Evolutionary conservation across 1,284 basidiomycete species (phyloP).

Genomic region (Tremellales sp.): DNA sequence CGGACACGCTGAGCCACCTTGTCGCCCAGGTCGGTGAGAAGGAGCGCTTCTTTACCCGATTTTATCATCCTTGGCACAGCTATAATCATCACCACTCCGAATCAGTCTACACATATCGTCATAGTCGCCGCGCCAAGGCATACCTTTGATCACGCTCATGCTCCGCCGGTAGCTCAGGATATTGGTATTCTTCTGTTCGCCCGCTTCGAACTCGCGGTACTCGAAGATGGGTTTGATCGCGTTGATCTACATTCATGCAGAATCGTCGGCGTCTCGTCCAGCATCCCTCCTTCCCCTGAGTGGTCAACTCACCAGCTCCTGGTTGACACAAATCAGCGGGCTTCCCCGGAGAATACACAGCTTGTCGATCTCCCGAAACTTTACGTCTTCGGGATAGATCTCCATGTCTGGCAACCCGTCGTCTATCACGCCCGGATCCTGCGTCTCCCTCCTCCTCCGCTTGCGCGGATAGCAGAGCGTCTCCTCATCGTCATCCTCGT

Average conservation of each 20-base stretch:
- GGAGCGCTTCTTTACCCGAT: slow-evolving; percentile 42
- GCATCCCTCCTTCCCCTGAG: background rate
- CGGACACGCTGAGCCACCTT: slow-evolving; percentile 44
- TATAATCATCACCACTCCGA: slow-evolving; percentile 10
- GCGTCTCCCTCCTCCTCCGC: too few relatives aligned
- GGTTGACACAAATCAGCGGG: slow-evolving; percentile 43
- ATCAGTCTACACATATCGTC: background rate
- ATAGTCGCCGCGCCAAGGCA: background rate
- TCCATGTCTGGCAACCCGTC: slow-evolving; percentile 25
- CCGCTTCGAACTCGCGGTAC: slow-evolving; percentile 44
- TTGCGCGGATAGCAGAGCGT: too few relatives aligned
- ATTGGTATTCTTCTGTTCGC: slow-evolving; percentile 45
- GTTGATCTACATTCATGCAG: slow-evolving; percentile 30
- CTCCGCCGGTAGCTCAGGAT: slow-evolving; percentile 45
- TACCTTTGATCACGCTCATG: slow-evolving; percentile 38
- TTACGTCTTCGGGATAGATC: slow-evolving; percentile 27
- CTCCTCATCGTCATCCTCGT: slow-evolving; percentile 8
- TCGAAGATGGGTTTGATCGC: slow-evolving; percentile 48
- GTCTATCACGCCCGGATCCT: background rate
- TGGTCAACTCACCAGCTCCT: slow-evolving; percentile 42
- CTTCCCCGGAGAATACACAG: slow-evolving; percentile 33
- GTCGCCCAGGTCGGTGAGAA: slow-evolving; percentile 41
- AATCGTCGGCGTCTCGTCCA: background rate
- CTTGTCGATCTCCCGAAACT: slow-evolving; percentile 36
- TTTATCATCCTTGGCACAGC: slow-evolving; percentile 41